Percentiles rank a stretch among this genome's conserved stretches.
Conservation (phyloP, 1,284 basidiomycete genomes). For the Naganishia albida region DNA sequence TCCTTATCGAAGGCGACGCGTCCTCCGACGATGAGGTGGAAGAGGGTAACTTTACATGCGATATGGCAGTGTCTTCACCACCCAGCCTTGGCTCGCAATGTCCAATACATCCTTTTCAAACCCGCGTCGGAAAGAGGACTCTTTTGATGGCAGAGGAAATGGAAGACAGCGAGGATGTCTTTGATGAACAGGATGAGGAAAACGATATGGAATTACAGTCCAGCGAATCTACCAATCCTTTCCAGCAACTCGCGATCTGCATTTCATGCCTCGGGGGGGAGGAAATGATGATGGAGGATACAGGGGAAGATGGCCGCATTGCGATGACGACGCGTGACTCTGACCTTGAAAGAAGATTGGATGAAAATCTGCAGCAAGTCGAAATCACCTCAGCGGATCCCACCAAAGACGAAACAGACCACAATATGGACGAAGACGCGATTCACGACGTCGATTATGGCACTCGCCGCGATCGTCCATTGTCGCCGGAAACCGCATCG, state of each 20-base stretch:
- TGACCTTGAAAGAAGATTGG: too few species aligned
- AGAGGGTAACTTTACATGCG: too few species aligned
- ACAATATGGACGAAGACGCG: too few species aligned
- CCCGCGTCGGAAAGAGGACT: not conserved
- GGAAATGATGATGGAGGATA: not conserved
- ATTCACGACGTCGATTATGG: too few species aligned
- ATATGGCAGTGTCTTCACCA: too few species aligned
- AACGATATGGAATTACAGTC: not conserved
- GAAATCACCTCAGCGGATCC: too few species aligned
- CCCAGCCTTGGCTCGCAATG: not conserved
- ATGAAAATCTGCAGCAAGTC: too few species aligned
- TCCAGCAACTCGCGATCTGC: not conserved
- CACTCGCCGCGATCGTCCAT: too few species aligned
- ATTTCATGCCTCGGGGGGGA: not conserved
- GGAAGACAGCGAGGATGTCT: slow-evolving; percentile 12
- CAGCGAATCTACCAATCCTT: not conserved
- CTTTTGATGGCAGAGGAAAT: slow-evolving; percentile 14
- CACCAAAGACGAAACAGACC: too few species aligned
- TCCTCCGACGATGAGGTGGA: not conserved
- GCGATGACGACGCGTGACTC: not conserved
- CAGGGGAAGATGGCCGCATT: not conserved
- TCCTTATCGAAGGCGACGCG: not conserved
- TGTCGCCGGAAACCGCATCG: too few species aligned
- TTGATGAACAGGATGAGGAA: not conserved
- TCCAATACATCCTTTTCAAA: not conserved